Percentiles rank a stretch among this genome's conserved stretches.
These are phyloP conservation scores for Tuber magnatum DNA, from an alignment of 495 filamentous ascomycete species.

Conservation along the genomic window DNA sequence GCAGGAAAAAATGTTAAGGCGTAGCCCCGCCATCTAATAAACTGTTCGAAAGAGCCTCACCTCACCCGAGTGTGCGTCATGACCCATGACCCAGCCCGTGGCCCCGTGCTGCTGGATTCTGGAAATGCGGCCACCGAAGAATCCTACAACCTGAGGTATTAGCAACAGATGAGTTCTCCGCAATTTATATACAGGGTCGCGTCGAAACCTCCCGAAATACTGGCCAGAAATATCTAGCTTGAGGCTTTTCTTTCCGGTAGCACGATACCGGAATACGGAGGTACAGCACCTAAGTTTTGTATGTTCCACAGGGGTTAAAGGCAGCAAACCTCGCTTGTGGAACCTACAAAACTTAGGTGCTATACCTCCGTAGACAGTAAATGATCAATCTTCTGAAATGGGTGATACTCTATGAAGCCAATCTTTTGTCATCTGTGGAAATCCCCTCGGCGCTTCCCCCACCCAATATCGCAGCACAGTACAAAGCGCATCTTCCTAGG, in stretches of 20 bases:
- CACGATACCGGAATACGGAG: neutral
- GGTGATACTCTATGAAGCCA: neutral
- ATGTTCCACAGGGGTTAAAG: too few relatives aligned
- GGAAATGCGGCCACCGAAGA: neutral
- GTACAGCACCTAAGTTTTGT: too few relatives aligned
- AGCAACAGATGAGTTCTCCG: neutral
- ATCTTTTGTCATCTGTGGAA: neutral
- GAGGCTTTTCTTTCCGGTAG: neutral
- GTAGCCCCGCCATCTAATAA: neutral
- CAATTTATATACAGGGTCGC: neutral
- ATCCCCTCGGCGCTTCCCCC: neutral
- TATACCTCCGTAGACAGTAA: neutral
- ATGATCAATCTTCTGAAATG: neutral
- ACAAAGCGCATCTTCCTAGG: neutral
- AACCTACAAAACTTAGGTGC: too few relatives aligned
- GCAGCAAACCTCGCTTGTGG: too few relatives aligned
- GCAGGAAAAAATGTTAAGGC: neutral
- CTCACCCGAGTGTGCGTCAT: neutral
- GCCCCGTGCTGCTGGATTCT: neutral
- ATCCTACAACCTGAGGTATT: neutral
- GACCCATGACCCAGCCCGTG: constrained; percentile 1
- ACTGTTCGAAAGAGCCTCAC: neutral
- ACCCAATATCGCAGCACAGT: neutral
- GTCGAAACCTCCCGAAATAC: neutral
- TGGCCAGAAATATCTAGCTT: neutral